Conservation (phyloP, 257 asterid species). For the Fraxinus americana region DNA sequence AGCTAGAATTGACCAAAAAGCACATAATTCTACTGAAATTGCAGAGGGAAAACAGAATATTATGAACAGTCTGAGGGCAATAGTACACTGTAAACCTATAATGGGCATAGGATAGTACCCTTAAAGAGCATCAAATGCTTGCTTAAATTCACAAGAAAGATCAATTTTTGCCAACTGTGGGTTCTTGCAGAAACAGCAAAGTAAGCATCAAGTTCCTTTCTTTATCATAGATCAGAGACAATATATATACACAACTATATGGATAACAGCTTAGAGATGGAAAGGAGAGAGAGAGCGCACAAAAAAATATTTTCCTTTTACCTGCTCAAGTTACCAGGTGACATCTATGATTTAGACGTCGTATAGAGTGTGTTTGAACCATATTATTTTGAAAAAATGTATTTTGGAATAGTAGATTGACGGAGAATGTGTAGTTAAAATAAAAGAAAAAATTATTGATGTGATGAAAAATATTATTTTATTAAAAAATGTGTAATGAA, state of each 20-base stretch:
- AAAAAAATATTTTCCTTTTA: constrained; percentile 23
- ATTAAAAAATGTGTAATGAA: too few relatives aligned
- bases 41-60: constrained; percentile 34
- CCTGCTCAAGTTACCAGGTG: constrained; percentile 57
- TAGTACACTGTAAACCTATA: constrained; percentile 27
- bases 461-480: too few relatives aligned
- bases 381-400: too few relatives aligned
- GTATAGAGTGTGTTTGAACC: too few relatives aligned
- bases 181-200: constrained; percentile 58
- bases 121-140: constrained; percentile 52
- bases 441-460: too few relatives aligned
- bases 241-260: constrained; percentile 4
- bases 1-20: constrained; percentile 48
- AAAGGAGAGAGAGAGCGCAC: background rate
- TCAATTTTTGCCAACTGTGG: constrained; percentile 55
- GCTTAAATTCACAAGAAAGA: constrained; percentile 56
- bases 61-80: constrained; percentile 38
- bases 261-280: constrained; percentile 34
- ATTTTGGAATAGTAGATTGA: too few relatives aligned
- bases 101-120: constrained; percentile 45
- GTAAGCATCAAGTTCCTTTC: constrained; percentile 41
- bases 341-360: constrained; percentile 39
- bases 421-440: too few relatives aligned
- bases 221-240: constrained; percentile 30
- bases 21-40: constrained; percentile 48